phyloP scores from a whole-genome alignment of 306 rosid species.

The Boehmeria nivea region DNA sequence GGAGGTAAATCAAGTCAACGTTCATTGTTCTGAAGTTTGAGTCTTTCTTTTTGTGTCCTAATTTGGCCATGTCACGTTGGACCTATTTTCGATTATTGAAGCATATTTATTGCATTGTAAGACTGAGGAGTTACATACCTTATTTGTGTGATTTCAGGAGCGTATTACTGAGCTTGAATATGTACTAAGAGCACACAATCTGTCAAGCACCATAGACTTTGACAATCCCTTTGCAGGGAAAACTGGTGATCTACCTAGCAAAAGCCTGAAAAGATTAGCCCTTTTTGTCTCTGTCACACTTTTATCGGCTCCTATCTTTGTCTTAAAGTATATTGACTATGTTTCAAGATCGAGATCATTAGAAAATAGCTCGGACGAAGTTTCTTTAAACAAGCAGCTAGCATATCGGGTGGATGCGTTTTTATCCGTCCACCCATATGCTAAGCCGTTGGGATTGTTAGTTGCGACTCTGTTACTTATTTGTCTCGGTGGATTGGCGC shows the following conservation, averaged over 20 bases:
- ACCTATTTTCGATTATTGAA: no score
- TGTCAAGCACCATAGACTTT: constrained; percentile 28
- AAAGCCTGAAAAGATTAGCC: constrained; percentile 46
- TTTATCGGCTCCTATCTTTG: constrained; percentile 43
- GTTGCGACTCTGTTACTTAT: constrained; percentile 75
- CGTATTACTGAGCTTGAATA: constrained; percentile 43
- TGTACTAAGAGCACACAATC: constrained; percentile 31
- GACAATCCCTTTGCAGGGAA: constrained; percentile 26
- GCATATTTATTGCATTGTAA: no score
- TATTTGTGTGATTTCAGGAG: constrained; percentile 35
- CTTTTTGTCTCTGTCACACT: constrained; percentile 46
- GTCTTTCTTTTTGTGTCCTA: no score
- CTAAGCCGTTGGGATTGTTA: constrained; percentile 77
- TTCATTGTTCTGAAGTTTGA: not conserved
- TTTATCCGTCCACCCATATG: constrained; percentile 79
- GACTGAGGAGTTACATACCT: constrained; percentile 1
- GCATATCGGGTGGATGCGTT: constrained; percentile 67
- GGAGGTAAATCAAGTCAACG: constrained; percentile 38
- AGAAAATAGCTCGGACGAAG: constrained; percentile 52
- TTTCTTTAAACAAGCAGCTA: constrained; percentile 65
- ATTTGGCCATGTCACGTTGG: no score
- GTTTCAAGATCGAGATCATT: constrained; percentile 56
- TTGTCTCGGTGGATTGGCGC: constrained; percentile 73
- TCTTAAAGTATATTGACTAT: constrained; percentile 51
- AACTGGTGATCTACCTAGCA: constrained; percentile 24